Base-by-base conservation (phyloP, 441 rosid genomes). In the Metrosideros polymorpha region DNA sequence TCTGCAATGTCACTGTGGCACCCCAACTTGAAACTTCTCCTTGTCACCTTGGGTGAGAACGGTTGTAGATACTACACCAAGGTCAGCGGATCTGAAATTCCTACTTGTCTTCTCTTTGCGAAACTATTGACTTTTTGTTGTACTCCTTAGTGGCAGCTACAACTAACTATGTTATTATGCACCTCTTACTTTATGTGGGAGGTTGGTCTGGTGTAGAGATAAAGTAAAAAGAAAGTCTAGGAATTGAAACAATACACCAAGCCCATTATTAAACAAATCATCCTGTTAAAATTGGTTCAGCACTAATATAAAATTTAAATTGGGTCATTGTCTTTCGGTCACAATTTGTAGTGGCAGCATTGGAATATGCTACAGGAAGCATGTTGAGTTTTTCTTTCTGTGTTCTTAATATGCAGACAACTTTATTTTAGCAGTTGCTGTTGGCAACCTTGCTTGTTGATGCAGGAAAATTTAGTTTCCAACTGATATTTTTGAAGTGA, bases 31-130 rank as follows among this genome's bases (percentile, higher is more conserved):
- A 97, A 94, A 79, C 94, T 97, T 39, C 94, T 97, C 55, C 85
- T 97, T 86, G 96, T 97, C 84, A 97, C 99, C 50, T 94, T 95
- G 10, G 99, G 99, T 63, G 99, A 95, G 13, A 92, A 94, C 79
- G 99, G 99, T 52, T 95, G 99, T 90, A 93, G 91, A 82, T 97
- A 97, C 84, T 97, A 97, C 93, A 94, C 99, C 85, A 94, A 96
- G 99, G 99, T 95, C 86, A 42, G 86, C 50, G 42, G 61, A 42
- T n/a, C 18, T 25, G 52, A 83, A 59, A 25, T 82, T 35, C 54
- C 63, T 42, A 29, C 7, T 55, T 0, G 27, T 55, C 66, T 9
- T 71, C 52, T 42, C 56, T 55, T 13, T 30, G 55, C 14, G 32
- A 59, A 14, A 84, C 42, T 47, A 51, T 83, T 83, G 89, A 91